These are phyloP conservation scores for Oxyria digyna DNA, from an alignment of 148 eudicot genomes.

Conservation along the genomic window DNA sequence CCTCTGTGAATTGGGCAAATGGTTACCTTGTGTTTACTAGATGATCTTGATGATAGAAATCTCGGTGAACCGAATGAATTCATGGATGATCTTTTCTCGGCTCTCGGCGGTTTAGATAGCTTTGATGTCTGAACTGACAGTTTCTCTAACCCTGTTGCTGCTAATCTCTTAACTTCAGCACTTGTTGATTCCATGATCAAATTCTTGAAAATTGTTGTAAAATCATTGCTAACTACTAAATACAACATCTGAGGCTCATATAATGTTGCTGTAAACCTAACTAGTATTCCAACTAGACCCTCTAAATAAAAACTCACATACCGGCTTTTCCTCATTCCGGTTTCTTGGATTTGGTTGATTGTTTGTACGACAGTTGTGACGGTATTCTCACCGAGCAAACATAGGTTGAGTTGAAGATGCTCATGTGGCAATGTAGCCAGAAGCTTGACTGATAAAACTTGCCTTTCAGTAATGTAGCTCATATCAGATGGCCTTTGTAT, in stretches of 20 bases:
- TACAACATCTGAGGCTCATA: constrained; percentile 46
- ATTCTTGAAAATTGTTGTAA: constrained; percentile 45
- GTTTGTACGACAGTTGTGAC: constrained; percentile 36
- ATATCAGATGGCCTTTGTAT: constrained; percentile 30
- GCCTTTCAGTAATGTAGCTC: constrained; percentile 40
- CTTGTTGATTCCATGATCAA: constrained; percentile 42
- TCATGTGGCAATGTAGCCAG: constrained; percentile 73
- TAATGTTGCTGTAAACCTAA: constrained; percentile 65
- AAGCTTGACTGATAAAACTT: constrained; percentile 49
- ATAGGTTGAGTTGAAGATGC: constrained; percentile 49
- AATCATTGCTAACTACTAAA: constrained; percentile 32
- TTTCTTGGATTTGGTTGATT: constrained; percentile 32
- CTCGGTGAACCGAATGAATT: not conserved
- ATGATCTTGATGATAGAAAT: not conserved
- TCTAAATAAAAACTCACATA: constrained; percentile 41
- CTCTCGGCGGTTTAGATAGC: constrained; percentile 44
- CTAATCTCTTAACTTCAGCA: constrained; percentile 54
- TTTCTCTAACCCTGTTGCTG: constrained; percentile 61
- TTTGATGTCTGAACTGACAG: constrained; percentile 45
- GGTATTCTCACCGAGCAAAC: constrained; percentile 34
- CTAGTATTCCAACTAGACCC: constrained; percentile 73
- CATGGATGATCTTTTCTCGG: constrained; percentile 2
- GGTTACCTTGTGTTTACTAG: not conserved
- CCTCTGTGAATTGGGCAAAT: constrained; percentile 9
- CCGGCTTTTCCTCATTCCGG: constrained; percentile 43